phyloP scores from a whole-genome alignment of 495 filamentous ascomycete species.

The Copromyces sp. region DNA sequence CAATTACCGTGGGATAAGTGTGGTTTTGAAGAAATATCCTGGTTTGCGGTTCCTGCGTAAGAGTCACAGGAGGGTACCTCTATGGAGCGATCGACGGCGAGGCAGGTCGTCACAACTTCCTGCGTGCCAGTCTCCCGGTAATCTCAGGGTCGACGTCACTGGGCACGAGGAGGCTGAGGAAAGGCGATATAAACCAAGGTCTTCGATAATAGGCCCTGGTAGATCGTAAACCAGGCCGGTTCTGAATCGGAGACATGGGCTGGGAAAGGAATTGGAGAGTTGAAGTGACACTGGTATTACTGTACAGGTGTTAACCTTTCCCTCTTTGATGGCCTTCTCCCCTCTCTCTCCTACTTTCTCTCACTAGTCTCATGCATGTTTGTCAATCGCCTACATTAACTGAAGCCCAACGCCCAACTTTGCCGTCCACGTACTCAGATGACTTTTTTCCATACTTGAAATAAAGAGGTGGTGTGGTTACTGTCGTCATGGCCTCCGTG shows the following conservation, averaged over 20 bases:
- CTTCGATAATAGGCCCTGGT: background rate
- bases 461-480: background rate
- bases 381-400: background rate
- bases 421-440: background rate
- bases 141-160: background rate
- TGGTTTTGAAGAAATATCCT: background rate
- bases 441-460: background rate
- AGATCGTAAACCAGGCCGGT: background rate
- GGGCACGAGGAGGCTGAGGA: background rate
- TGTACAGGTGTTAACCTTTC: background rate
- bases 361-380: background rate
- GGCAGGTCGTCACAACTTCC: background rate
- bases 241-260: background rate
- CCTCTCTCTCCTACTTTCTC: background rate
- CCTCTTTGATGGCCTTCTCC: background rate
- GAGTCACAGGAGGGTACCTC: background rate
- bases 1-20: background rate
- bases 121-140: background rate
- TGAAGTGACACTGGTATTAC: background rate
- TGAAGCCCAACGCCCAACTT: background rate
- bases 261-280: background rate
- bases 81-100: background rate
- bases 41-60: background rate
- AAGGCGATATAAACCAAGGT: background rate
- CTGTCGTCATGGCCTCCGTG: background rate